Base-by-base conservation (phyloP, 2,329 filamentous ascomycete species). In the Didymellaceae sp. region DNA sequence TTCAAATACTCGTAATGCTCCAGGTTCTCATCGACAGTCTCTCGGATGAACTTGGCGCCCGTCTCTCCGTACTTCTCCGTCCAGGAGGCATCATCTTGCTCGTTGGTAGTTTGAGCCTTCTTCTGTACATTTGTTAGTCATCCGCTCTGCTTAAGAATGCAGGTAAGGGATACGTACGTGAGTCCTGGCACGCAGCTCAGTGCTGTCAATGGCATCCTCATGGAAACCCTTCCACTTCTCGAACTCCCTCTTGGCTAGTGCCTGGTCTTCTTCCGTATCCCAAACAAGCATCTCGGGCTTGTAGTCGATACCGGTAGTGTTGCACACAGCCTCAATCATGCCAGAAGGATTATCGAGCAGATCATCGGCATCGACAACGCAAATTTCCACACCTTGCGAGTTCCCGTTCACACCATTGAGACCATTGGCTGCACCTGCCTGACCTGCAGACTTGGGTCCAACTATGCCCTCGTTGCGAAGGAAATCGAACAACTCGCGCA, bases 221-320 rank as follows among this genome's bases (percentile, higher is more conserved):
- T 97, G 94, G 77, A 96, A 97, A 9, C 94, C 94, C 61, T 86
- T 89, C 94, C 94, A 97, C 78, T 99, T 97, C 76, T 92, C 91
- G 76, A 97, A 97, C 14, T 86, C 86, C 57, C 85, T 81, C 59
- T 82, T 80, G 3, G 92, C 93, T 55, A 83, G 78, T 42, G 76
- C 63, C 61, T 91, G 86, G 63, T 88, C 86, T 58, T 89, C 87
- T 43, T 87, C 85, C 21, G 87, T 85, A 55, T 89, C 84, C 94
- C 94, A 97, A 51, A 82, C 80, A 55, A 99, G 80, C 92, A 97
- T 96, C 11, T 83, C 78, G 0, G 85, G 83, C 34, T 78, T 78
- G 73, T 88, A 99, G 13, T 89, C 82, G 52, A 97, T 80, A 20
- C 88, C 91, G 11, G 91, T 89, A 61, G 86, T 87, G 59, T 86